Conservation (phyloP, 2,329 filamentous ascomycete species). For the Clarireedia monteithiana region DNA sequence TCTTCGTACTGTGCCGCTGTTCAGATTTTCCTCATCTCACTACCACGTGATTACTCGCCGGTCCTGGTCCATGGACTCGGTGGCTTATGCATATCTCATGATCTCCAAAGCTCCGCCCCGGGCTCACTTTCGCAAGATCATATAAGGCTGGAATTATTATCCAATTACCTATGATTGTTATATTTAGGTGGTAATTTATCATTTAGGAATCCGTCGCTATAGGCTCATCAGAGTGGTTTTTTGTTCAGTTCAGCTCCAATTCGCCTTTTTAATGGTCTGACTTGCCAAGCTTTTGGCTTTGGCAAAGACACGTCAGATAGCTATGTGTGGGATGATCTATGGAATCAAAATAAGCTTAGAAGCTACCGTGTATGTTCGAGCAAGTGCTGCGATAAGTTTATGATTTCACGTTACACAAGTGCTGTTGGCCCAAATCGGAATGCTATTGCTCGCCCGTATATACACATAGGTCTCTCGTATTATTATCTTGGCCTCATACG, state of each 20-base stretch:
- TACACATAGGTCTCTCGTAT: too few species aligned
- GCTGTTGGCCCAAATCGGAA: not conserved
- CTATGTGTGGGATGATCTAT: not conserved
- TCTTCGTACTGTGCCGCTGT: not conserved
- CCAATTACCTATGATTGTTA: not conserved
- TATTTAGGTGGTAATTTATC: not conserved
- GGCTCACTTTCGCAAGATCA: not conserved
- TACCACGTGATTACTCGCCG: not conserved
- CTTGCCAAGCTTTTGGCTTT: not conserved
- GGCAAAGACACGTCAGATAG: not conserved
- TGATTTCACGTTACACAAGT: not conserved
- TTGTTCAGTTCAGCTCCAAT: not conserved
- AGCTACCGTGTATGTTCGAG: not conserved
- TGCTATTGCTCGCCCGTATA: too few species aligned
- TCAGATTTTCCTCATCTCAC: not conserved
- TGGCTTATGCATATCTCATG: not conserved
- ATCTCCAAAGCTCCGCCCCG: not conserved
- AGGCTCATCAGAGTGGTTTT: not conserved
- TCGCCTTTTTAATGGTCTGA: not conserved
- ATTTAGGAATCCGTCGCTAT: not conserved
- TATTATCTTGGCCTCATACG: too few species aligned
- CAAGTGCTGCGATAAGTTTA: not conserved
- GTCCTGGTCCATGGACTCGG: not conserved
- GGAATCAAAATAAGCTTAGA: not conserved
- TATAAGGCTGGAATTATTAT: conserved; percentile 2